Percentiles rank a stretch among this genome's conserved stretches.
phyloP scores from a whole-genome alignment of 1,139 yeast genomes.

The Kluyveromyces sp. region DNA sequence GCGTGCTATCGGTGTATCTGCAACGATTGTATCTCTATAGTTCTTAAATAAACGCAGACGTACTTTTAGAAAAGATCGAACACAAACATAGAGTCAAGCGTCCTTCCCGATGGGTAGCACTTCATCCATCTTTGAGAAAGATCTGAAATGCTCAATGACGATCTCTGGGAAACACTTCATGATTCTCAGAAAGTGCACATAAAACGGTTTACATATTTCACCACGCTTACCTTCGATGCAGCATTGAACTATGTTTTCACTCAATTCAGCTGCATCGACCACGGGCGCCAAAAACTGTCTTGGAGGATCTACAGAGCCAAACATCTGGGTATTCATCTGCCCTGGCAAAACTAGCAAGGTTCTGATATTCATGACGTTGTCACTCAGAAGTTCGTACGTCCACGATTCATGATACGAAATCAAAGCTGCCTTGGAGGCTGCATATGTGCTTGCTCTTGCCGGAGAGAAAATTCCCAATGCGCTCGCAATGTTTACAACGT shows the following conservation, averaged over 20 bases:
- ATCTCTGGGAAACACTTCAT: conserved; percentile 47
- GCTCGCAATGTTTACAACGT: conserved; percentile 59
- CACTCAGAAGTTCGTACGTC: conserved; percentile 40
- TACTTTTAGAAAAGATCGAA: not conserved
- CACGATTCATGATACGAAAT: conserved; percentile 55
- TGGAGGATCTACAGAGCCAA: conserved; percentile 54
- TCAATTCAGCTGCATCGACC: conserved; percentile 40
- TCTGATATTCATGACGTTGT: conserved; percentile 30
- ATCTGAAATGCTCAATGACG: conserved; percentile 41
- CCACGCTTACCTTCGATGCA: conserved; percentile 48
- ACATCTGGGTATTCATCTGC: conserved; percentile 58
- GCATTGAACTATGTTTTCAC: conserved; percentile 37
- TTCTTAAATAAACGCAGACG: not conserved
- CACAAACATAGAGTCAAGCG: not conserved
- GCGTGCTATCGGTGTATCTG: too few species aligned
- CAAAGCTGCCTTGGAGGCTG: conserved; percentile 60
- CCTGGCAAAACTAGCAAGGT: conserved; percentile 57
- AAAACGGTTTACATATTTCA: conserved; percentile 48
- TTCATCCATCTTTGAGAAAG: conserved; percentile 33
- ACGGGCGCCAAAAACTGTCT: conserved; percentile 59
- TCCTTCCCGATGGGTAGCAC: conserved; percentile 21
- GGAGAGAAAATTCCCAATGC: conserved; percentile 70
- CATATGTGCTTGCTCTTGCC: conserved; percentile 52
- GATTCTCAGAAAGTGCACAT: conserved; percentile 51
- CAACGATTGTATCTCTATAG: not conserved